Percentiles rank a stretch among this genome's conserved stretches.
Conservation (phyloP, 495 filamentous ascomycete genomes). For the Penicillium bialowiezense region DNA sequence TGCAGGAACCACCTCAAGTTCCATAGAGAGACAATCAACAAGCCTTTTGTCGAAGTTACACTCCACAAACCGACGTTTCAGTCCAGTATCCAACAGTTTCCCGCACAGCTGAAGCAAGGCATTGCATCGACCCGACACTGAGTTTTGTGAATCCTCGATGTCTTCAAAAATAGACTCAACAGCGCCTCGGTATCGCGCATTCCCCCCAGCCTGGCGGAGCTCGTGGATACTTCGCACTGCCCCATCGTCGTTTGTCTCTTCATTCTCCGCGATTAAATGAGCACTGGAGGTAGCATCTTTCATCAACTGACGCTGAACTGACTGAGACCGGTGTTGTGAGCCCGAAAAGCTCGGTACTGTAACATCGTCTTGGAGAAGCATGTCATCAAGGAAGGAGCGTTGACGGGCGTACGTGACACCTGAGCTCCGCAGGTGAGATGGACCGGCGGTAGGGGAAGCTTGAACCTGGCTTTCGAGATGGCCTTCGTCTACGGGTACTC, state of each 20-base stretch:
- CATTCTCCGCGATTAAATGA: constrained; percentile 38
- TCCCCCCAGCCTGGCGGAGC: constrained; percentile 79
- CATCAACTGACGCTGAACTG: constrained; percentile 3
- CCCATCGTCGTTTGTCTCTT: constrained; percentile 48
- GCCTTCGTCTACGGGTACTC: not conserved
- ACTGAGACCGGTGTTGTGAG: constrained; percentile 3
- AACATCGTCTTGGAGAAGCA: constrained; percentile 11
- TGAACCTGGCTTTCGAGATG: constrained; percentile 8
- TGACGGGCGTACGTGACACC: constrained; percentile 63
- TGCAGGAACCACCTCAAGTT: constrained; percentile 31
- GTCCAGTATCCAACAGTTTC: constrained; percentile 65
- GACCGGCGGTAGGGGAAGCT: constrained; percentile 12
- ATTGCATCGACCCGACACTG: constrained; percentile 46
- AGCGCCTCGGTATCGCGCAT: constrained; percentile 75
- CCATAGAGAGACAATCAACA: constrained; percentile 36
- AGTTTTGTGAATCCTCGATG: constrained; percentile 59
- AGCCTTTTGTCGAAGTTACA: constrained; percentile 69
- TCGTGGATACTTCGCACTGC: constrained; percentile 85
- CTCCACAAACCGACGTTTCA: constrained; percentile 69
- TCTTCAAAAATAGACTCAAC: constrained; percentile 82
- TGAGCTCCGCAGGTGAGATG: constrained; percentile 31
- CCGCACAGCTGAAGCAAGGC: constrained; percentile 67
- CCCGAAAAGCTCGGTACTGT: constrained; percentile 1
- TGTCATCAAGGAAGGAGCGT: constrained; percentile 57
- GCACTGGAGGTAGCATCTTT: constrained; percentile 9